Percentiles rank a stretch among this genome's conserved stretches.
Conservation (phyloP, 352 stramenopile species). For the Albugo candida region DNA sequence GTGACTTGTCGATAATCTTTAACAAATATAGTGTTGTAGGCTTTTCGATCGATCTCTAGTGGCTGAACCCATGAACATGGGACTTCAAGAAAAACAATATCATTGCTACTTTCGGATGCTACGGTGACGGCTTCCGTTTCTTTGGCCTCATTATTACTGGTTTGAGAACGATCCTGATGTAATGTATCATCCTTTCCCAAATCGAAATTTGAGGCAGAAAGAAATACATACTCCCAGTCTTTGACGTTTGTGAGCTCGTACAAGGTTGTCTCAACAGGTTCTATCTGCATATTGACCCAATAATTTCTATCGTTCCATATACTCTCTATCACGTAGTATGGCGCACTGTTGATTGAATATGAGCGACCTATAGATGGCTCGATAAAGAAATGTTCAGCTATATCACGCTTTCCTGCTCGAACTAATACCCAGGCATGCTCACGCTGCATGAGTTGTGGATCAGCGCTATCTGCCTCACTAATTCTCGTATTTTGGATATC, state of each 20-base stretch:
- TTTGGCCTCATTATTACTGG: not conserved
- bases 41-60: constrained; percentile 42
- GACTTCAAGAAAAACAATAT: constrained; percentile 61
- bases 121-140: constrained; percentile 4
- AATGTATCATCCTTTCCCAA: constrained; percentile 15
- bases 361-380: constrained; percentile 81
- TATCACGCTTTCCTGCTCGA: constrained; percentile 73
- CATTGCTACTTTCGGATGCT: constrained; percentile 14
- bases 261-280: constrained; percentile 28
- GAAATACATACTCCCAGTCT: constrained; percentile 85
- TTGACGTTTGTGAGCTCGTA: constrained; percentile 72
- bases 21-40: constrained; percentile 76
- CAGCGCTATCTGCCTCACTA: constrained; percentile 43
- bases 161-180: not conserved
- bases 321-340: constrained; percentile 76
- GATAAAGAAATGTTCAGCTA: constrained; percentile 77
- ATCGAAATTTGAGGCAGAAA: constrained; percentile 32
- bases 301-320: constrained; percentile 92
- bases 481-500: constrained; percentile 14
- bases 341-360: constrained; percentile 57
- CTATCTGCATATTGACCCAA: constrained; percentile 88
- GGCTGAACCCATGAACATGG: constrained; percentile 71
- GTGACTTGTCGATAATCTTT: constrained; percentile 67
- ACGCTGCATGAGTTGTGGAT: constrained; percentile 46
- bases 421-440: constrained; percentile 87